Base-by-base conservation (phyloP, 306 rosid species). In the Cicer cuneatum region DNA sequence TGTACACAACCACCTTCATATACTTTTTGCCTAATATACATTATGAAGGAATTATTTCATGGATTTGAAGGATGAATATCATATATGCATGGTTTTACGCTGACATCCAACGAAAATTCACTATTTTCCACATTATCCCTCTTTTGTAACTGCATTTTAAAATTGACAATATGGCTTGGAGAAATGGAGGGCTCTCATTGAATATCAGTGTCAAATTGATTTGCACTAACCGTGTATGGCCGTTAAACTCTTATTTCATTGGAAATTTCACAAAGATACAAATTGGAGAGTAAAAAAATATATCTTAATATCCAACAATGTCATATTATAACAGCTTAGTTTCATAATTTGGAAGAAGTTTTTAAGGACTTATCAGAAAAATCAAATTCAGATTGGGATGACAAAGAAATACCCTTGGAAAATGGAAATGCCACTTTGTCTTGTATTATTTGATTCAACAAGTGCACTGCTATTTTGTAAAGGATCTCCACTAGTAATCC, bases 371-470 rank as follows among this genome's bases (percentile, higher is more conserved):
- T 62, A 42, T 43, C 48, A 38, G 69, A 11, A 81, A 67, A 19
- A 77, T 7, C 35, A 61, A 72, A 74, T 49, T 24, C n/a, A 66
- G 77, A 69, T 54, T 81, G 69, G 48, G 33, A 77, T 64, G 62
- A 82, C 52, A 72, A 73, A 70, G 45, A 73, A 73, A 71, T 92
- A 95, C 99, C 99, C 77, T 86, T 85, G 93, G 83, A 95, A 92
- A 7, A 95, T 79, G 73, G 98, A 85, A 80, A 92, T 80, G 81
- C 97, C 87, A 74, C 74, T 83, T 81, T 67, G 87, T 39, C 87
- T 84, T 15, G 80, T 77, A 12, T 21, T 40, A 78, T 73, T 86
- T 60, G 90, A 78, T 72, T 57, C 81, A 19, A 83, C 71, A 43
- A 80, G 77, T 33, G 88, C 71, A 40, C 77, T 69, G 40, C 83